Evolutionary conservation across 169 alveolate genomes (phyloP), one percentile per base, ranked within the genome.

Genomic region (Babesia ovis): DNA sequence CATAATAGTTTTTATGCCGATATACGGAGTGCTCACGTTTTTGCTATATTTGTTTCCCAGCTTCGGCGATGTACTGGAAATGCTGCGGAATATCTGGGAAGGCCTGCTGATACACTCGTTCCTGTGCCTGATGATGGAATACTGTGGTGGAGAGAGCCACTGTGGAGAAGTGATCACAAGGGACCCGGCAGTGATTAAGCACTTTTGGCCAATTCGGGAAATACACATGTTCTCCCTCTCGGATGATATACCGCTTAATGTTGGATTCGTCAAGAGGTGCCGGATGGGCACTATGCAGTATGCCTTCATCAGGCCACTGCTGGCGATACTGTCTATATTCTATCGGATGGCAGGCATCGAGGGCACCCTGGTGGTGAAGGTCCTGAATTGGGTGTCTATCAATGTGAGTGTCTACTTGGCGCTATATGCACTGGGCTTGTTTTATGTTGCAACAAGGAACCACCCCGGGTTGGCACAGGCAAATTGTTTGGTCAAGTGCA

Each of bases 241-340:
- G 41, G 89, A 81, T n/a, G 89, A 81, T 58, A 81, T 81, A 22
- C 89, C 89, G 12, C 81, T 81, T 25, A 81, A 81, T 58, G 89
- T 66, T 34, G 89, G 89, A 3, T 81, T 81, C 50, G 84, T 81
- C 22, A 81, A 81, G 74, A 48, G 73, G 18, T 81, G 85, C 37
- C 53, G 74, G 34, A 81, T 71, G 89, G 66, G 82, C 29, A 72
- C 85, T 27, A 70, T 81, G 56, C 89, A 81, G 62, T 81, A 81
- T 62, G 89, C 84, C 12, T 68, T 81, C 31, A 48, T 67, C 45
- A 54, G 89, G 12, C 75, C 72, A 18, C n/a, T 66, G 8, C 48
- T 73, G 22, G 66, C 89, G 16, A 37, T 81, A 6, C 58, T 81
- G 0, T 56, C 77, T 27, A 54, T 81, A 46, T 53, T 66, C 12